Evolutionary conservation across 2,329 filamentous ascomycete genomes (phyloP).

Genomic region (Nakataea oryzae): DNA sequence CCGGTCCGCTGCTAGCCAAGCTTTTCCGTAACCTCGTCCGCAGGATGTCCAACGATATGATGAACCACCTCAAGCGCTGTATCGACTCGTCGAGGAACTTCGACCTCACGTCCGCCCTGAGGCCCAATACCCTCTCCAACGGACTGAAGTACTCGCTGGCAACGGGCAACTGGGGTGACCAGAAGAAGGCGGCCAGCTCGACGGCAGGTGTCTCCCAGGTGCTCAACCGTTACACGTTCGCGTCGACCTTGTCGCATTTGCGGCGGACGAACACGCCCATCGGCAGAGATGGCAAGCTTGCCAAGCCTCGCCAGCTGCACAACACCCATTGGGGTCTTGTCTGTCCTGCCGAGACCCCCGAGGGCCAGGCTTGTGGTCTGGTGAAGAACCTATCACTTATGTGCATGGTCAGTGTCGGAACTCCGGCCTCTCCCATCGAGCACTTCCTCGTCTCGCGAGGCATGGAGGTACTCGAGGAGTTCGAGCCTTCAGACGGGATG

Average conservation of each 20-base stretch:
- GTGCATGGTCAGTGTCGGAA: conserved; percentile 96
- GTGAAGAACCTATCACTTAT: conserved; percentile 97
- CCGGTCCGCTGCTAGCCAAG: conserved; percentile 89
- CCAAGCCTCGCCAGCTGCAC: conserved; percentile 93
- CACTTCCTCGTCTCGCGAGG: conserved; percentile 94
- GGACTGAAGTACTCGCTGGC: conserved; percentile 94
- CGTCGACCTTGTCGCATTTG: conserved; percentile 92
- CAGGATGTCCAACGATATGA: conserved; percentile 83
- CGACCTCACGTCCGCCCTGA: conserved; percentile 82
- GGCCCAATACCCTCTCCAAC: conserved; percentile 82
- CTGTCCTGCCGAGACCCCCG: conserved; percentile 92
- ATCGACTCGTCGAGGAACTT: conserved; percentile 86
- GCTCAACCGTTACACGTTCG: conserved; percentile 93
- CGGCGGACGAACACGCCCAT: conserved; percentile 96
- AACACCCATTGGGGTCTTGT: conserved; percentile 98
- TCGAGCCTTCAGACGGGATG: conserved; percentile 73
- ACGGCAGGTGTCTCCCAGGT: conserved; percentile 98
- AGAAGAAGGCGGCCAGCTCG: conserved; percentile 93
- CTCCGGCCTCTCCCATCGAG: conserved; percentile 78
- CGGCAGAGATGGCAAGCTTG: conserved; percentile 93
- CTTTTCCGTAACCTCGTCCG: conserved; percentile 88
- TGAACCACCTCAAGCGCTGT: conserved; percentile 82
- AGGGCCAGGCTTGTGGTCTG: conserved; percentile 95
- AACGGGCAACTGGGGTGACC: conserved; percentile 98
- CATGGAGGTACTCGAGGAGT: conserved; percentile 96